Evolutionary conservation across 2,329 filamentous ascomycete genomes (phyloP).

Genomic region (Macrophomina phaseolina): DNA sequence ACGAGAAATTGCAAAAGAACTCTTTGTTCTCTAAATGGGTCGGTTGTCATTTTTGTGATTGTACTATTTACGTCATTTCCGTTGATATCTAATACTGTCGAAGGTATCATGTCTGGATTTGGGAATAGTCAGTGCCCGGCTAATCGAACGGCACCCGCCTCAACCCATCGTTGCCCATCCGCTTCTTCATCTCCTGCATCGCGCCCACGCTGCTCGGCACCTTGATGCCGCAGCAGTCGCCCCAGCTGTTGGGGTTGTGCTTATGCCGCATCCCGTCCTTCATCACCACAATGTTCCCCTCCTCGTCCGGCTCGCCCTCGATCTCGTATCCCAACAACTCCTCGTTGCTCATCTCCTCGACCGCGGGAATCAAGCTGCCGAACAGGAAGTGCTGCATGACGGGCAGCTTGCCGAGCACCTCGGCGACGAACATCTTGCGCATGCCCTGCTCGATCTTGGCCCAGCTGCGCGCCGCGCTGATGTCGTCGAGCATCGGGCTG

Average conservation of each 20-base stretch:
- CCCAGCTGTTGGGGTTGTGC: slow-evolving; percentile 75
- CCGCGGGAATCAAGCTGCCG: slow-evolving; percentile 80
- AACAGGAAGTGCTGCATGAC: slow-evolving; percentile 99
- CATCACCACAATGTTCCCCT: slow-evolving; percentile 66
- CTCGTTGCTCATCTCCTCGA: slow-evolving; percentile 77
- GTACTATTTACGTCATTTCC: background rate
- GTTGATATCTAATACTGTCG: background rate
- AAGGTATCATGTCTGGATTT: background rate
- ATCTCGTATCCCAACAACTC: slow-evolving; percentile 54
- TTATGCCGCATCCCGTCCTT: slow-evolving; percentile 71
- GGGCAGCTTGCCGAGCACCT: slow-evolving; percentile 90
- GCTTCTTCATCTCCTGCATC: slow-evolving; percentile 85
- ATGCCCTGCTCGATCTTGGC: slow-evolving; percentile 91
- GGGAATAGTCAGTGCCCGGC: background rate
- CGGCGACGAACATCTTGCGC: slow-evolving; percentile 94
- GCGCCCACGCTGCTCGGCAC: slow-evolving; percentile 94
- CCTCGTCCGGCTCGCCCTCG: slow-evolving; percentile 53
- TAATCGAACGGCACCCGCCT: slow-evolving; percentile 84
- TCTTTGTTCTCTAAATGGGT: background rate
- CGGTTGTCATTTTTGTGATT: background rate
- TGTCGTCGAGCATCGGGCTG: slow-evolving; percentile 97
- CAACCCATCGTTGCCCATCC: slow-evolving; percentile 65
- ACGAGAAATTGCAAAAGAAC: background rate
- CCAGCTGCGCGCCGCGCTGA: slow-evolving; percentile 89
- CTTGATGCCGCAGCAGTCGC: slow-evolving; percentile 97